Evolutionary conservation across 2,329 filamentous ascomycete genomes (phyloP).

Genomic region (Aspergillus fijiensis): DNA sequence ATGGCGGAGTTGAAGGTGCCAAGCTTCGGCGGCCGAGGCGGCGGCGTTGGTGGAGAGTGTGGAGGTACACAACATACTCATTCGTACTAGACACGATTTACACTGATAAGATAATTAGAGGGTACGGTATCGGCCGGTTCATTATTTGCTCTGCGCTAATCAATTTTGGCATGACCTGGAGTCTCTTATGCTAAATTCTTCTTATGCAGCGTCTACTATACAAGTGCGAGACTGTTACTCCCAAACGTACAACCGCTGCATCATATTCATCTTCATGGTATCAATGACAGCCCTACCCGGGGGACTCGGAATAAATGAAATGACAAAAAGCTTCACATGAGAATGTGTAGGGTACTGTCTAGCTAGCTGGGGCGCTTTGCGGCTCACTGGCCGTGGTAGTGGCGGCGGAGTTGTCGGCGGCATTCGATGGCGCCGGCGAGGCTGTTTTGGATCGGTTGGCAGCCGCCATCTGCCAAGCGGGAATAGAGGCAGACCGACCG

Average conservation of each 20-base stretch:
- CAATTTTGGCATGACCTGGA: not conserved
- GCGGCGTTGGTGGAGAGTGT: not conserved
- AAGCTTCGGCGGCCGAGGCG: conserved; percentile 11
- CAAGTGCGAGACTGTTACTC: not conserved
- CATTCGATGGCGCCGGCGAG: conserved; percentile 25
- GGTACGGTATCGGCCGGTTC: too few species aligned
- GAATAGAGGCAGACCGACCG: conserved; percentile 65
- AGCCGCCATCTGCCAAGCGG: conserved; percentile 76
- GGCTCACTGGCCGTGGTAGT: conserved; percentile 20
- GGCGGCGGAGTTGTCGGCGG: conserved; percentile 21
- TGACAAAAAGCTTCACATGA: conserved; percentile 7
- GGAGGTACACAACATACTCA: too few species aligned
- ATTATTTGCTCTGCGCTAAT: too few species aligned
- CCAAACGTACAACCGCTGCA: not conserved
- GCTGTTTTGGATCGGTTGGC: conserved; percentile 51
- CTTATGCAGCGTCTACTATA: not conserved
- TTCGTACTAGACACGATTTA: not conserved
- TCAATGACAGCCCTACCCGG: not conserved
- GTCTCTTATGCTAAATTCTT: not conserved
- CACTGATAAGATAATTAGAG: too few species aligned
- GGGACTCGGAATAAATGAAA: not conserved
- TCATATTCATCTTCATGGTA: not conserved
- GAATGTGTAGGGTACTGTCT: conserved; percentile 8
- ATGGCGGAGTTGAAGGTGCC: conserved; percentile 7
- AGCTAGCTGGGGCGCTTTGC: conserved; percentile 33